Evolutionary conservation across 495 filamentous ascomycete genomes (phyloP).

Genomic region (Penicillium tannophilum): DNA sequence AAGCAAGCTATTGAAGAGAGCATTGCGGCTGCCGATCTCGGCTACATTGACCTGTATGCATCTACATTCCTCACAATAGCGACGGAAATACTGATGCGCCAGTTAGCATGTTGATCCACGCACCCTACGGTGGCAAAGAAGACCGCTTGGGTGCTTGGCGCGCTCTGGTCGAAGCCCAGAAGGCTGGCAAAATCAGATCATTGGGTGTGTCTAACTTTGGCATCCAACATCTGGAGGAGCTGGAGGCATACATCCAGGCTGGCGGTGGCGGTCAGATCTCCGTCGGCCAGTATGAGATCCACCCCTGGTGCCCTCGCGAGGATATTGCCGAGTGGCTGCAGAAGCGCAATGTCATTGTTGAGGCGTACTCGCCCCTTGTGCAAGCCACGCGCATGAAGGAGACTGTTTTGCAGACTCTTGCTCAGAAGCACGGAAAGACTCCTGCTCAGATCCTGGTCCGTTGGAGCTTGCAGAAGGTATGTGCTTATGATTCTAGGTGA

Average conservation of each 20-base stretch:
- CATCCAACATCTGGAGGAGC: slow-evolving; percentile 57
- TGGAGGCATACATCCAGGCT: slow-evolving; percentile 74
- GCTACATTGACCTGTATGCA: slow-evolving; percentile 57
- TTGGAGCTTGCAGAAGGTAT: slow-evolving; percentile 84
- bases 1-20: slow-evolving; percentile 53
- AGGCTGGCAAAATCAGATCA: slow-evolving; percentile 53
- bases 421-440: slow-evolving; percentile 71
- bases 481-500: neutral
- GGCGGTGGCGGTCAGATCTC: slow-evolving; percentile 75
- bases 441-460: slow-evolving; percentile 78
- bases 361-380: slow-evolving; percentile 83
- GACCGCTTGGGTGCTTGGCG: slow-evolving; percentile 54
- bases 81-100: neutral
- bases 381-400: slow-evolving; percentile 68
- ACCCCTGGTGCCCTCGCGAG: slow-evolving; percentile 79
- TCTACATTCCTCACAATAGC: neutral
- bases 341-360: slow-evolving; percentile 65
- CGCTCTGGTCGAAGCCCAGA: slow-evolving; percentile 57
- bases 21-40: slow-evolving; percentile 45
- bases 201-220: slow-evolving; percentile 61
- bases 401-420: slow-evolving; percentile 57
- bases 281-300: slow-evolving; percentile 87
- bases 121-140: slow-evolving; percentile 56
- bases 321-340: slow-evolving; percentile 79
- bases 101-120: slow-evolving; percentile 54